Evolutionary conservation across 2,329 filamentous ascomycete species (phyloP).

Genomic region (Corinectria fuckeliana): DNA sequence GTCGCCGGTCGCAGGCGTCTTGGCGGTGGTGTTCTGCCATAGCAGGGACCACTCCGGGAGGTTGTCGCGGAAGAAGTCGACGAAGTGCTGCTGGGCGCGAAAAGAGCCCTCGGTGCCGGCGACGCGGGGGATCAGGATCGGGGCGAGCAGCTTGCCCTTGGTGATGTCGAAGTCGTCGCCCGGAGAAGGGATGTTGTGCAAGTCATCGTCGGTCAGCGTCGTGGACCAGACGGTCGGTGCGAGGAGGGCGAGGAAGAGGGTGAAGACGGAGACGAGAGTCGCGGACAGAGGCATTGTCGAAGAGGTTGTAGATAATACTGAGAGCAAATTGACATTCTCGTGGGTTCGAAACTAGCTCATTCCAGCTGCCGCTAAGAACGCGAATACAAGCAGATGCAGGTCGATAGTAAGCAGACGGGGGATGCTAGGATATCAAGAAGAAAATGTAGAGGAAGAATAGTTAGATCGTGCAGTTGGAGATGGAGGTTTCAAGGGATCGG

Average conservation of each 20-base stretch:
- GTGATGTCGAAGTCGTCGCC: slow-evolving; percentile 80
- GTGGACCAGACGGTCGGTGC: slow-evolving; percentile 48
- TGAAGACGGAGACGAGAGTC: slow-evolving; percentile 27
- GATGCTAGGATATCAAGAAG: background rate
- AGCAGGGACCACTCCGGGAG: slow-evolving; percentile 81
- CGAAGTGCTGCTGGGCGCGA: slow-evolving; percentile 80
- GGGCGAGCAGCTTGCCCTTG: slow-evolving; percentile 77
- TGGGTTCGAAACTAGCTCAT: slow-evolving; percentile 2
- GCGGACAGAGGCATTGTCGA: slow-evolving; percentile 28
- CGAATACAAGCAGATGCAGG: background rate
- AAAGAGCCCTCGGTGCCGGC: slow-evolving; percentile 81
- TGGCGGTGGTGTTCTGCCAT: slow-evolving; percentile 89
- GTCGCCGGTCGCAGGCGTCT: slow-evolving; percentile 76
- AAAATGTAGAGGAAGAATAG: background rate
- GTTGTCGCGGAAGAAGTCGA: slow-evolving; percentile 76
- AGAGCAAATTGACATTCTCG: slow-evolving; percentile 11
- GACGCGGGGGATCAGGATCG: slow-evolving; percentile 86
- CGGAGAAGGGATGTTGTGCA: slow-evolving; percentile 74
- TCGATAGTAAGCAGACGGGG: background rate
- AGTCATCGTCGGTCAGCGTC: slow-evolving; percentile 74
- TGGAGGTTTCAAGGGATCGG: background rate
- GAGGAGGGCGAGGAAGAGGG: slow-evolving; percentile 29
- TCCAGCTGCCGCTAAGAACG: slow-evolving; percentile 47
- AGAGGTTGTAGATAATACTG: slow-evolving; percentile 3
- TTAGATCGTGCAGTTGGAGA: background rate